Conservation (phyloP, 2,329 filamentous ascomycete species). For the Calonectria pseudoreteaudii region DNA sequence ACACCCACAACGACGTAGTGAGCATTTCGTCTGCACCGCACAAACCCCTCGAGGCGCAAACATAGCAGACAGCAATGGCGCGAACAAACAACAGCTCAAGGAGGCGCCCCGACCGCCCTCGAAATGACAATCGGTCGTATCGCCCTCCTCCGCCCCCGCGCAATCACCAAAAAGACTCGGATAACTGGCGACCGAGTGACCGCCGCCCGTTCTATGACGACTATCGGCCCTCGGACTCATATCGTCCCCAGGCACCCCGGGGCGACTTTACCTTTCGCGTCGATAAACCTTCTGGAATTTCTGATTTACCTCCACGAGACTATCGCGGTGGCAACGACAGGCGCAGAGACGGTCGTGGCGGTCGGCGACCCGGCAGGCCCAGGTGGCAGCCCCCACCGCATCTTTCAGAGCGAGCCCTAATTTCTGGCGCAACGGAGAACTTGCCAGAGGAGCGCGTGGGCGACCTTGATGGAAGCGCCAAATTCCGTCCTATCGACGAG, state of each 20-base stretch:
- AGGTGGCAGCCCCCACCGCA: conserved; percentile 53
- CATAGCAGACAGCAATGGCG: conserved; percentile 20
- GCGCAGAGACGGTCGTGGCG: conserved; percentile 42
- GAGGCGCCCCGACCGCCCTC: conserved; percentile 27
- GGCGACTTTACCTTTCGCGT: conserved; percentile 69
- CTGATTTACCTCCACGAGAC: conserved; percentile 44
- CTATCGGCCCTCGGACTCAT: conserved; percentile 41
- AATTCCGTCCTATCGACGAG: conserved; percentile 67
- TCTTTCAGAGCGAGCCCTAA: conserved; percentile 62
- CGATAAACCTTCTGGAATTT: conserved; percentile 63
- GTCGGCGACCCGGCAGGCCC: conserved; percentile 43
- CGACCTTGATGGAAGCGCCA: conserved; percentile 58
- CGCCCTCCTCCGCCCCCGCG: conserved; percentile 30
- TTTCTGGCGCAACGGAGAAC: conserved; percentile 56
- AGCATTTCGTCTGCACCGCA: neutral
- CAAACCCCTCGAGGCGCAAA: neutral
- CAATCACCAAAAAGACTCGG: conserved; percentile 37
- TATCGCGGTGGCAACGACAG: conserved; percentile 30
- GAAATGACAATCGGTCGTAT: conserved; percentile 33
- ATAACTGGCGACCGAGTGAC: conserved; percentile 45
- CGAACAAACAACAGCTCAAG: conserved; percentile 28
- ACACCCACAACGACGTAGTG: conserved; percentile 20
- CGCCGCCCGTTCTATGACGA: conserved; percentile 38
- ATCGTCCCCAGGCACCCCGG: conserved; percentile 50
- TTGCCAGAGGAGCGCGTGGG: conserved; percentile 60